Evolutionary conservation across 345 rosid species (phyloP).

Genomic region (Salix udensis): DNA sequence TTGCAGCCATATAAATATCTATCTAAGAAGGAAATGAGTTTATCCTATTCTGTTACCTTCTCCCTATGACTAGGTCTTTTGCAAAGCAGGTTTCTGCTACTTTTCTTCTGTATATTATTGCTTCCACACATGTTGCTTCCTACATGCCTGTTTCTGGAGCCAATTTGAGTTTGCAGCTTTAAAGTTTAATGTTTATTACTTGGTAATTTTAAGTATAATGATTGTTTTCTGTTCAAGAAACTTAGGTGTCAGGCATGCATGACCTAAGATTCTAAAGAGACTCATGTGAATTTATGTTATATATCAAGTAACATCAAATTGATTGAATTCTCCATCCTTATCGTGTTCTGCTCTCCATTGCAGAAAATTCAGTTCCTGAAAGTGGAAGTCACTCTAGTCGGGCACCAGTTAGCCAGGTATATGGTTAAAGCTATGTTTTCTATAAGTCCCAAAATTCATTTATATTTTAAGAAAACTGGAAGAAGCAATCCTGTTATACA

Average conservation of each 20-base stretch:
- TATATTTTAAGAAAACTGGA: background rate
- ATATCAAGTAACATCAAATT: background rate
- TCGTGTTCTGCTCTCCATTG: slow-evolving; percentile 11
- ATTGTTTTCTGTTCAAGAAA: background rate
- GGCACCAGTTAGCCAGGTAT: slow-evolving; percentile 48
- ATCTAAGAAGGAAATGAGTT: too few species aligned
- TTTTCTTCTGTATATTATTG: background rate
- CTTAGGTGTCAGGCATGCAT: background rate
- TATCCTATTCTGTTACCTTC: background rate
- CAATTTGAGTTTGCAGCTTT: background rate
- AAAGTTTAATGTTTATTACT: background rate
- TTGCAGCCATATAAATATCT: background rate
- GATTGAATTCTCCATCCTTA: slow-evolving; percentile 13
- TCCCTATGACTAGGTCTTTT: background rate
- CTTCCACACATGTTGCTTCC: background rate
- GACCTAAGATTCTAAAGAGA: background rate
- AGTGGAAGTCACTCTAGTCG: slow-evolving; percentile 28
- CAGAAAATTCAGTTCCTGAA: slow-evolving; percentile 35
- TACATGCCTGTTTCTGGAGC: background rate
- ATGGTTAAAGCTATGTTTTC: background rate
- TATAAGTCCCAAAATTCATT: background rate
- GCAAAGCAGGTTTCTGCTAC: background rate
- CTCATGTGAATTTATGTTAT: background rate
- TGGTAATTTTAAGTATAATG: background rate
- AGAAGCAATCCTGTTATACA: slow-evolving; percentile 15